Conservation (phyloP, 768 basidiomycete species). For the Flagelloscypha sp. region DNA sequence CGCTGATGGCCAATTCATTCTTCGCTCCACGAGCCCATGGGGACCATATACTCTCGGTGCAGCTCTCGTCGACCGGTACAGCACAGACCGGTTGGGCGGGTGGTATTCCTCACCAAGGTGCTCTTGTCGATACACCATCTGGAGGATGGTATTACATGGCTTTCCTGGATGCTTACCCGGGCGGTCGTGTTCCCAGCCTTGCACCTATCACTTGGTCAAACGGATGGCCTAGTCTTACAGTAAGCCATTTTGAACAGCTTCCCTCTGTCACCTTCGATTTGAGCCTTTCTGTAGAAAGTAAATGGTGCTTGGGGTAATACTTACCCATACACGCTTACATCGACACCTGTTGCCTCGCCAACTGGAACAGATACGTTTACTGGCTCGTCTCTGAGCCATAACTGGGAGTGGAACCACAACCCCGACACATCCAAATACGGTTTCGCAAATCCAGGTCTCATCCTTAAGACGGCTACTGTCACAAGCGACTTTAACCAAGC, state of each 20-base stretch:
- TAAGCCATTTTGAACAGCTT: no score
- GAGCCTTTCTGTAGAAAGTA: conserved; percentile 10
- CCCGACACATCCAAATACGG: conserved; percentile 12
- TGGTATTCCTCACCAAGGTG: conserved; percentile 11
- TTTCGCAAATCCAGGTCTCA: conserved; percentile 11
- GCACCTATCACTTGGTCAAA: conserved; percentile 14
- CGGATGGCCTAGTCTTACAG: conserved; percentile 14
- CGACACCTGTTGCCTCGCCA: conserved; percentile 7
- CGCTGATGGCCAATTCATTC: no score
- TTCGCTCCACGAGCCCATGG: conserved; percentile 9
- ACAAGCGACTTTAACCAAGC: conserved; percentile 12
- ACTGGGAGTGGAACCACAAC: conserved; percentile 17
- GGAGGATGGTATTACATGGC: conserved; percentile 12
- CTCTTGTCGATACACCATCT: conserved; percentile 8
- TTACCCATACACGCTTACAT: conserved; percentile 9
- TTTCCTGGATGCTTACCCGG: conserved; percentile 12
- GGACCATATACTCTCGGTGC: conserved; percentile 10
- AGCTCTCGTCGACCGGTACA: conserved; percentile 1
- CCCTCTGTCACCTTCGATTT: no score
- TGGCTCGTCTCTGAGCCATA: conserved; percentile 7
- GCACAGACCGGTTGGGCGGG: no score
- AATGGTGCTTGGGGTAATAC: conserved; percentile 10
- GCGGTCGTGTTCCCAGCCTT: conserved; percentile 12
- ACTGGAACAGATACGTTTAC: conserved; percentile 13
- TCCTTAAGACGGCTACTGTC: conserved; percentile 13